Evolutionary conservation across 192 early-diverging fungal genomes (phyloP), one percentile per base, ranked within the genome.

Genomic region (Linnemannia schmuckeri): DNA sequence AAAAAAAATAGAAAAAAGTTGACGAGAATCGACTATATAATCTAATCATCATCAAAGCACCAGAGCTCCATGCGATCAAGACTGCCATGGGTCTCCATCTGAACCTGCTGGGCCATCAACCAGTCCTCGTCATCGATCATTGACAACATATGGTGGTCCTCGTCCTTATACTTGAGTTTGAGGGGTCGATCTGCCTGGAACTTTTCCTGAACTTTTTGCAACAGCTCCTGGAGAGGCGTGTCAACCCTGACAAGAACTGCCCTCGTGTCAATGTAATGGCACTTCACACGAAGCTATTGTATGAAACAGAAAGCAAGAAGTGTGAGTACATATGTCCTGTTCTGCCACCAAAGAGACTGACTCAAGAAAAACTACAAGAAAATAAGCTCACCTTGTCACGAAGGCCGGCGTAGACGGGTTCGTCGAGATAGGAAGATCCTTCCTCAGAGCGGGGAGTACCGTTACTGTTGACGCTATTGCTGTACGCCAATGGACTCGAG

Each of bases 41-140:
- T n/a, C 42, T 44, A 85, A 20, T 85, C 79, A 4, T 86, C 84
- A 44, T 86, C 84, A 68, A 77, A 80, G 68, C 84, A 86, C 84
- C 84, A 86, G 27, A 85, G 83, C 33, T 85, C 83, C 74, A 85
- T 80, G 30, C 84, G 74, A 70, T 80, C 84, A 27, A 78, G 42
- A 37, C 55, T 74, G n/a, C 84, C 79, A 40, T 63, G 70, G 2
- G 61, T 74, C 12, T 69, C 79, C 37, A 77, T 72, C 8, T 86
- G 84, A 17, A 79, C 78, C 57, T 86, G 75, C 55, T 81, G 77
- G 9, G 94, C 94, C 83, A 96, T 93, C 72, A 94, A 91, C 82
- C 95, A 94, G 89, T 99, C 97, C 47, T 98, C 97, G 52, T 99
- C 94, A 89, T 98, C 97, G 46, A 94, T 95, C 93, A 99, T 96